Percentiles rank a stretch among this genome's conserved stretches.
Conservation (phyloP, 306 rosid genomes). For the Quercus berberidifolia region DNA sequence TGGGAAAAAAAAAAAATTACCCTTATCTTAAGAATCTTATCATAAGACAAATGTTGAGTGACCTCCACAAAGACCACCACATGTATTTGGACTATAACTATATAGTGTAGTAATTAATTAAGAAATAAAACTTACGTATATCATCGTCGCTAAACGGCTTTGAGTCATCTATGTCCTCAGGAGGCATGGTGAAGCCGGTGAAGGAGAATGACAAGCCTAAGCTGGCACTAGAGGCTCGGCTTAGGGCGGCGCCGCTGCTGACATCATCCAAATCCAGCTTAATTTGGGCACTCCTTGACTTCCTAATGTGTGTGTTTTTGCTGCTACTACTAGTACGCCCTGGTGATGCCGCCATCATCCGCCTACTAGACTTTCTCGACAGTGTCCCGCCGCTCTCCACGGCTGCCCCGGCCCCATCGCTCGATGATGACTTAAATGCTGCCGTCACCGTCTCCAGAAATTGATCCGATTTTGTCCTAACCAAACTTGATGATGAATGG, state of each 20-base stretch:
- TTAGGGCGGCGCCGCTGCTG: constrained; percentile 76
- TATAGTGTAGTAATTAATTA: no score
- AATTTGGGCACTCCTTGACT: constrained; percentile 83
- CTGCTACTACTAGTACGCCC: constrained; percentile 37
- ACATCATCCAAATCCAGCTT: constrained; percentile 74
- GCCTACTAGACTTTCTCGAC: constrained; percentile 75
- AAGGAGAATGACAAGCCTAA: constrained; percentile 90
- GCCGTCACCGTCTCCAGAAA: constrained; percentile 50
- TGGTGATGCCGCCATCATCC: constrained; percentile 52
- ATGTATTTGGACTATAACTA: background rate
- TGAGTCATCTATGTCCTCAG: constrained; percentile 73
- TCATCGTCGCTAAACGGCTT: constrained; percentile 93
- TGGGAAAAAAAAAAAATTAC: no score
- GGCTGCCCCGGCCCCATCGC: constrained; percentile 17
- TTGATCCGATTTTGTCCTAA: constrained; percentile 80
- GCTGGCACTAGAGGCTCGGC: constrained; percentile 98
- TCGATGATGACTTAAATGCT: constrained; percentile 56
- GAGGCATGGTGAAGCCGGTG: constrained; percentile 88
- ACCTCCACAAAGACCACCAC: background rate
- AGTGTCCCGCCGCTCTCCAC: constrained; percentile 32
- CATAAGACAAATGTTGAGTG: background rate
- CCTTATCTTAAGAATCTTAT: no score
- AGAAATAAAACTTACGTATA: constrained; percentile 47
- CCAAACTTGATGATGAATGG: constrained; percentile 31
- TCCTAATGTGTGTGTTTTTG: constrained; percentile 80